Conservation (phyloP, 371 early-diverging fungal species). For the Mucor racemosus region DNA sequence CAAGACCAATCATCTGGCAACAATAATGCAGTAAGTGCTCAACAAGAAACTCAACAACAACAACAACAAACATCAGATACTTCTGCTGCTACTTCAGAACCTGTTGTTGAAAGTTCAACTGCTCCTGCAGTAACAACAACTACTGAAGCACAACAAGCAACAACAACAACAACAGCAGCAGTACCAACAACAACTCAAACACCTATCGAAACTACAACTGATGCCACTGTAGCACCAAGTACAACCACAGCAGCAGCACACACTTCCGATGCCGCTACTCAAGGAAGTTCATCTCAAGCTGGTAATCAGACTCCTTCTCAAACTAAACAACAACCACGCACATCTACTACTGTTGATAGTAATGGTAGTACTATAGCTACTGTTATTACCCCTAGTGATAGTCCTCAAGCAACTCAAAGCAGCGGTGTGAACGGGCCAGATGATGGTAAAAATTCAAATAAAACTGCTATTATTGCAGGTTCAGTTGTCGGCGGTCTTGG, state of each 20-base stretch:
- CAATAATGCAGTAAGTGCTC: neutral
- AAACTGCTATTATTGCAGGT: slow-evolving; percentile 30
- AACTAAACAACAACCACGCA: neutral
- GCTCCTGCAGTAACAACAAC: slow-evolving; percentile 2
- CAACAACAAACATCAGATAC: neutral
- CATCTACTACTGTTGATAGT: neutral
- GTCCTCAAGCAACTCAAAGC: neutral
- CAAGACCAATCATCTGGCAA: neutral
- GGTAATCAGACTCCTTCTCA: neutral
- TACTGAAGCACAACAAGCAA: neutral
- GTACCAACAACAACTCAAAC: neutral
- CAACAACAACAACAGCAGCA: neutral
- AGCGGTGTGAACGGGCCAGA: neutral
- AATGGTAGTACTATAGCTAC: neutral
- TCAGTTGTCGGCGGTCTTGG: slow-evolving; percentile 34
- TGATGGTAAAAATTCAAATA: neutral
- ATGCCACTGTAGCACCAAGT: slow-evolving; percentile 1
- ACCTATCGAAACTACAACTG: neutral
- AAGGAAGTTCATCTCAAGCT: neutral
- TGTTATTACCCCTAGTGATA: neutral
- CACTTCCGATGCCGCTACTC: neutral
- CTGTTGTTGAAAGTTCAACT: neutral
- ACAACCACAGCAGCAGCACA: slow-evolving; percentile 8
- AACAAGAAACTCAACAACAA: slow-evolving; percentile 1
- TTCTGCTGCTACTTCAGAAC: slow-evolving; percentile 1